phyloP scores from a whole-genome alignment of 371 early-diverging fungal genomes.

The Synchytrium microbalum region DNA sequence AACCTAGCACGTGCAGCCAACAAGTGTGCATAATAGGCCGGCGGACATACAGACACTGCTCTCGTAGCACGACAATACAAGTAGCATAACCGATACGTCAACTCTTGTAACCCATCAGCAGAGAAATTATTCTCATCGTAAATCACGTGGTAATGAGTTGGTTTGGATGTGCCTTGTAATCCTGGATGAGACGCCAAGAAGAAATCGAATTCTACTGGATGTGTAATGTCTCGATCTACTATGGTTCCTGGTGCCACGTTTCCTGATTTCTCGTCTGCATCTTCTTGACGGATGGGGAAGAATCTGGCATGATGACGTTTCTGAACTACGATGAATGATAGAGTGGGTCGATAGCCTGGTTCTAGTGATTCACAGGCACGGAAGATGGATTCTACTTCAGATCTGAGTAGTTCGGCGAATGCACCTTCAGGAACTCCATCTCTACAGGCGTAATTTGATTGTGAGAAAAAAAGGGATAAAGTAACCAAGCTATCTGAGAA shows the following conservation, averaged over 20 bases:
- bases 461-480: too few species aligned
- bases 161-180: slow-evolving; percentile 73
- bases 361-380: slow-evolving; percentile 58
- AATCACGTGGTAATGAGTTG: slow-evolving; percentile 69
- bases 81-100: slow-evolving; percentile 71
- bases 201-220: slow-evolving; percentile 50
- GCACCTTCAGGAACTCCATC: slow-evolving; percentile 75
- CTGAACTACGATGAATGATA: slow-evolving; percentile 83
- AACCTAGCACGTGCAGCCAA: slow-evolving; percentile 43
- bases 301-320: slow-evolving; percentile 90
- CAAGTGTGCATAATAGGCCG: slow-evolving; percentile 73
- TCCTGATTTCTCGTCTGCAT: slow-evolving; percentile 39
- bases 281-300: slow-evolving; percentile 50
- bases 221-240: slow-evolving; percentile 59
- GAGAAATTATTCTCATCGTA: slow-evolving; percentile 64
- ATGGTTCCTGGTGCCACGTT: slow-evolving; percentile 77
- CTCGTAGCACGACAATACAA: slow-evolving; percentile 68
- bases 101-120: slow-evolving; percentile 56
- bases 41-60: slow-evolving; percentile 61
- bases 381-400: slow-evolving; percentile 63
- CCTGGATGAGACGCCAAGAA: slow-evolving; percentile 75
- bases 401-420: slow-evolving; percentile 59
- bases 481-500: too few species aligned
- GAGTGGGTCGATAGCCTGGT: slow-evolving; percentile 54
- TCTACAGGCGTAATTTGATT: too few species aligned